These are phyloP conservation scores for Phytophthora constricta DNA, from an alignment of 352 stramenopile species.

Conservation along the genomic window DNA sequence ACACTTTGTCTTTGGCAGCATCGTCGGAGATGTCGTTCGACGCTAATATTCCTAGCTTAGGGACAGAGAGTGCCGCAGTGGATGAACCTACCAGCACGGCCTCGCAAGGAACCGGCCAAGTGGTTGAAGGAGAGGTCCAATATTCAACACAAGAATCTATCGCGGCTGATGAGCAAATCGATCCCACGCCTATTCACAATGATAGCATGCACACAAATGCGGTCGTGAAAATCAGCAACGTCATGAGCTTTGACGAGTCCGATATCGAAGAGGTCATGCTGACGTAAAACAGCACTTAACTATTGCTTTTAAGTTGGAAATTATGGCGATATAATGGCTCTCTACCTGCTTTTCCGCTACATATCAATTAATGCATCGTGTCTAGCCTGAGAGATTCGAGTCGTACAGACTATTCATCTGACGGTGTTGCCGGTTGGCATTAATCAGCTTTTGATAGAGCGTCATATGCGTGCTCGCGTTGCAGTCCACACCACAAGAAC, in stretches of 20 bases:
- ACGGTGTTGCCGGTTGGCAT: too few relatives aligned
- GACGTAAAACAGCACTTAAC: too few relatives aligned
- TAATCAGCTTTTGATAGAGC: too few relatives aligned
- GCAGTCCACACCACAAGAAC: too few relatives aligned
- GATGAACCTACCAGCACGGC: slow-evolving; percentile 15
- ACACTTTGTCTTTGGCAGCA: slow-evolving; percentile 37
- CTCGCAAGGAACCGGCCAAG: background rate
- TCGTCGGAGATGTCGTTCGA: slow-evolving; percentile 60
- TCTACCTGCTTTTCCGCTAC: too few relatives aligned
- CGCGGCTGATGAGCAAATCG: background rate
- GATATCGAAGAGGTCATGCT: slow-evolving; percentile 67
- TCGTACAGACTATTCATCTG: too few relatives aligned
- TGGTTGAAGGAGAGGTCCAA: background rate
- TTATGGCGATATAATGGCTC: too few relatives aligned
- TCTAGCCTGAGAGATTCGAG: too few relatives aligned
- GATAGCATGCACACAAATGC: background rate
- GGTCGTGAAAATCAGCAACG: slow-evolving; percentile 14
- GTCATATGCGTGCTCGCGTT: too few relatives aligned
- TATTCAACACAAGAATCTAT: background rate
- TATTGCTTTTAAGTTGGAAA: too few relatives aligned
- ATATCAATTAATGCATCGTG: too few relatives aligned
- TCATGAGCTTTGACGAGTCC: slow-evolving; percentile 58
- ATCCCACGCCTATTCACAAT: background rate
- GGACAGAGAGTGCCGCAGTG: slow-evolving; percentile 29
- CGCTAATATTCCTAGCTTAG: slow-evolving; percentile 51